Percentiles rank a stretch among this genome's conserved stretches.
Conservation (phyloP, 169 alveolate genomes). For the Cryptosporidium parvum region DNA sequence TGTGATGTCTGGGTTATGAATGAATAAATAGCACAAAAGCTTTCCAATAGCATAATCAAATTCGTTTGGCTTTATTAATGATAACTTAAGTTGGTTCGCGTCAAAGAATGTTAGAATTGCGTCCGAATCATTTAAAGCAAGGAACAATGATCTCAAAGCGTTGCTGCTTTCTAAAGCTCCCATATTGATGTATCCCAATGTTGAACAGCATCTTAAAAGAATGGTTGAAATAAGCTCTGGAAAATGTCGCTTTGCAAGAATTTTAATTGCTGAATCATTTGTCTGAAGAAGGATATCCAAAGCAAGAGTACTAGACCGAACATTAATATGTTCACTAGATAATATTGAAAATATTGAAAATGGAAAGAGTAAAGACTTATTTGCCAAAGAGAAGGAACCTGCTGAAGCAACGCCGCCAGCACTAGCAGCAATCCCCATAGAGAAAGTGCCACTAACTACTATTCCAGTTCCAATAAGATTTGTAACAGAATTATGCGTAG, state of each 20-base stretch:
- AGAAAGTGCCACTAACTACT: not conserved
- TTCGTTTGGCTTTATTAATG: conserved; percentile 24
- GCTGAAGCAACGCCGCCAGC: not conserved
- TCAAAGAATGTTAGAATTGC: conserved; percentile 44
- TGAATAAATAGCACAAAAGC: conserved; percentile 37
- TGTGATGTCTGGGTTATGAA: conserved; percentile 24
- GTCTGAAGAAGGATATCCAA: conserved; percentile 57
- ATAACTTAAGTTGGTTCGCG: conserved; percentile 46
- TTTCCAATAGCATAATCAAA: conserved; percentile 46
- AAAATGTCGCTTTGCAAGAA: conserved; percentile 60
- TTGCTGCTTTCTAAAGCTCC: conserved; percentile 69
- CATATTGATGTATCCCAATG: conserved; percentile 73
- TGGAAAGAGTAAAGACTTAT: not conserved
- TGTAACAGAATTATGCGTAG: conserved; percentile 29
- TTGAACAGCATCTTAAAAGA: conserved; percentile 64
- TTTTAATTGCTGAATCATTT: conserved; percentile 59
- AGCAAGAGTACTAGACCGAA: conserved; percentile 66
- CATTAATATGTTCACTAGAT: conserved; percentile 40
- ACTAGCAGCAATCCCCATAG: not conserved
- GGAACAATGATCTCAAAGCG: conserved; percentile 54
- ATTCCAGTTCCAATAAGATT: conserved; percentile 36
- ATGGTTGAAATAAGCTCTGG: conserved; percentile 57
- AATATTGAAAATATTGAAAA: conserved; percentile 24
- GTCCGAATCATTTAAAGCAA: conserved; percentile 52
- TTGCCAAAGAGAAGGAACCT: conserved; percentile 7